phyloP scores from a whole-genome alignment of 371 early-diverging fungal genomes.

The Umbelopsis sp. region DNA sequence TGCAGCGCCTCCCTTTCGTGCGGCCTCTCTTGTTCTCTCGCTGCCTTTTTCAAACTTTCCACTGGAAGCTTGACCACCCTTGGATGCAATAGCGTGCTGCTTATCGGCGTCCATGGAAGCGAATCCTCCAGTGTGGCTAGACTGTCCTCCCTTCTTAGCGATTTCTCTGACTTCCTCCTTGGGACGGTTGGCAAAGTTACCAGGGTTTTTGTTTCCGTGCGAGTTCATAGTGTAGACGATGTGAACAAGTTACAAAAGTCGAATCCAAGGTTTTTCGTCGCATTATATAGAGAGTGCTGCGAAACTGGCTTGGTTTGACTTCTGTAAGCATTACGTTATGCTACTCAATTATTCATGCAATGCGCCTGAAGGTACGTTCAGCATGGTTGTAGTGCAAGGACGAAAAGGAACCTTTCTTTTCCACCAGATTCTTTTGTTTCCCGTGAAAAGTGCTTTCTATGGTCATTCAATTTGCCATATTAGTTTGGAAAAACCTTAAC shows the following conservation, averaged over 20 bases:
- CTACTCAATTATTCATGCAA: no score
- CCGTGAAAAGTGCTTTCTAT: no score
- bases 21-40: constrained; percentile 22
- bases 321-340: no score
- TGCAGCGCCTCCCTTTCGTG: constrained; percentile 21
- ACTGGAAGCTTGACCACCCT: constrained; percentile 24
- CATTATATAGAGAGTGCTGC: not conserved
- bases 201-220: constrained; percentile 26
- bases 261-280: not conserved
- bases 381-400: no score
- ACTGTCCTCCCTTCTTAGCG: constrained; percentile 31
- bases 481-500: no score
- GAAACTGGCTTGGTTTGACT: no score
- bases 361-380: no score
- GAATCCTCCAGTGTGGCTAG: constrained; percentile 29
- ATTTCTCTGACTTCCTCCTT: constrained; percentile 30
- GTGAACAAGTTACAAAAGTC: not conserved
- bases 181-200: constrained; percentile 39
- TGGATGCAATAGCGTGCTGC: constrained; percentile 28
- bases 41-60: constrained; percentile 23
- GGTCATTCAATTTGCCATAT: no score
- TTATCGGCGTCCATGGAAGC: constrained; percentile 28
- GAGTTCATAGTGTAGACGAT: not conserved
- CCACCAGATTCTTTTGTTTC: no score
- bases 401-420: no score